Conservation (phyloP, 331 rosid species). For the Malus hybrid region DNA sequence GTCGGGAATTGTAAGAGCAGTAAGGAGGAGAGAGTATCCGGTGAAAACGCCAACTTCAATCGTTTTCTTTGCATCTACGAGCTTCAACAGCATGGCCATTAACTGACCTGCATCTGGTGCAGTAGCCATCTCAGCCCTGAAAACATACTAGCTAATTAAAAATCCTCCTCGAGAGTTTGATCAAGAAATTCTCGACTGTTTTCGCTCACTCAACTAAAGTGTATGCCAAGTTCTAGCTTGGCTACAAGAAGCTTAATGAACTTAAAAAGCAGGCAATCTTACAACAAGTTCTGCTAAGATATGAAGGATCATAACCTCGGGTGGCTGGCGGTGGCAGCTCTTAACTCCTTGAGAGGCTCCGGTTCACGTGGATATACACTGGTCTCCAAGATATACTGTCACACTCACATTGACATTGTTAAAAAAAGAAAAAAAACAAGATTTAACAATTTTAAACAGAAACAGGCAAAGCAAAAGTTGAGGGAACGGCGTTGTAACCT, state of each 20-base stretch:
- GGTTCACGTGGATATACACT: constrained; percentile 51
- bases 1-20: constrained; percentile 41
- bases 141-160: background rate
- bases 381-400: constrained; percentile 55
- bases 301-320: constrained; percentile 8
- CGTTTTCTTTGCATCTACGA: constrained; percentile 42
- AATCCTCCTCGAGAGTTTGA: background rate
- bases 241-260: background rate
- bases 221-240: background rate
- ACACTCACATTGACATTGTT: constrained; percentile 3
- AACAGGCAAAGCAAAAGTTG: background rate
- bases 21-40: constrained; percentile 54
- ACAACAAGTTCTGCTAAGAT: background rate
- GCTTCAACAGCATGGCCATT: constrained; percentile 38
- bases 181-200: background rate
- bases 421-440: background rate
- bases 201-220: background rate
- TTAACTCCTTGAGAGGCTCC: constrained; percentile 43
- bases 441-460: background rate
- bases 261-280: background rate
- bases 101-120: constrained; percentile 61
- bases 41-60: constrained; percentile 55
- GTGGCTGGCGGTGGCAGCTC: constrained; percentile 32
- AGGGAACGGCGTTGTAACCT: background rate
- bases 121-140: constrained; percentile 30